These are phyloP conservation scores for Lactarius sanguifluus DNA, from an alignment of 768 basidiomycete genomes.

Conservation along the genomic window DNA sequence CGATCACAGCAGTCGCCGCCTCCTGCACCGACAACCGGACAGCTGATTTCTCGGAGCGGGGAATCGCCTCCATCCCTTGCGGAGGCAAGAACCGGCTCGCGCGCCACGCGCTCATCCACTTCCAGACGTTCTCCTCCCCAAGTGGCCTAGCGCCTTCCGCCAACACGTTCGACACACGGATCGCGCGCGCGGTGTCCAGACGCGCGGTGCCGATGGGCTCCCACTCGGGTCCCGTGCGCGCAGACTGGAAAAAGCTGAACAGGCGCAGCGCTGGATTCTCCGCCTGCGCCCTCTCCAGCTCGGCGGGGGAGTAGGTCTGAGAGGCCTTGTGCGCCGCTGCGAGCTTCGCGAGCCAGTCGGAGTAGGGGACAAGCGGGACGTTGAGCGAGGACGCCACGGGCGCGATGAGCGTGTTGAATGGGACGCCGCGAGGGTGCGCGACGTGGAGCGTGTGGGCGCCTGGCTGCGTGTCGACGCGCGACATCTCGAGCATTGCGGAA, in stretches of 20 bases:
- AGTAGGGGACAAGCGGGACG: slow-evolving; percentile 32
- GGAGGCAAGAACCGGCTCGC: slow-evolving; percentile 25
- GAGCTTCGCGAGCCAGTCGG: slow-evolving; percentile 32
- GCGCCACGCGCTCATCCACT: slow-evolving; percentile 26
- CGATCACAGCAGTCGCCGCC: not conserved
- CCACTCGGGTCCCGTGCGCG: slow-evolving; percentile 26
- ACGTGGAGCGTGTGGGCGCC: slow-evolving; percentile 27
- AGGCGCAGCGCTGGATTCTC: slow-evolving; percentile 27
- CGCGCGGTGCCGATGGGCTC: slow-evolving; percentile 33
- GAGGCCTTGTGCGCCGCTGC: slow-evolving; percentile 17
- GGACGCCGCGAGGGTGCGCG: slow-evolving; percentile 31
- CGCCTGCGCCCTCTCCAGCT: slow-evolving; percentile 24
- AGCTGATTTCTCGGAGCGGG: not conserved
- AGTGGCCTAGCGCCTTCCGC: slow-evolving; percentile 16
- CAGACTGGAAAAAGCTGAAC: slow-evolving; percentile 26
- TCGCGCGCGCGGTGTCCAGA: slow-evolving; percentile 25
- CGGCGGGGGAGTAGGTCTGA: slow-evolving; percentile 11
- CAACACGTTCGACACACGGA: slow-evolving; percentile 26
- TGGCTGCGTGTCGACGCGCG: slow-evolving; percentile 24
- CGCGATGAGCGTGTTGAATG: slow-evolving; percentile 30
- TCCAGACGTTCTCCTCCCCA: slow-evolving; percentile 24
- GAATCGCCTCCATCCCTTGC: not conserved
- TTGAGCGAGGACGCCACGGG: slow-evolving; percentile 27
- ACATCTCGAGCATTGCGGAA: slow-evolving; percentile 32
- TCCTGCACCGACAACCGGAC: slow-evolving; percentile 1